A percentile compares a stretch with the other conserved stretches of the same genome.
Conservation (phyloP, 352 stramenopile species). For the Pythium insidiosum region DNA sequence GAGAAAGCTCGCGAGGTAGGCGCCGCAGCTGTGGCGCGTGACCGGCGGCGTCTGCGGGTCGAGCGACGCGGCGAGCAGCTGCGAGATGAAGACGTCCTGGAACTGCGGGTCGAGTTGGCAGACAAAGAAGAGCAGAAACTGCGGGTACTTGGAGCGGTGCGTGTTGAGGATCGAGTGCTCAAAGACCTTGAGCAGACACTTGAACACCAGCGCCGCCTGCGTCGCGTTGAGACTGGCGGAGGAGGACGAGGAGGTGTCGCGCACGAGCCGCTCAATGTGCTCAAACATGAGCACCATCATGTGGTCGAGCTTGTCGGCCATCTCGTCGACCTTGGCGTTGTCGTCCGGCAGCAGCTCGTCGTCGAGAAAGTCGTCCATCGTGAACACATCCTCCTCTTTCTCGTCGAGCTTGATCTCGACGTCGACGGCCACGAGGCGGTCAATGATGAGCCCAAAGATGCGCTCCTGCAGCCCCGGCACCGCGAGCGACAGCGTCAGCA, state of each 20-base stretch:
- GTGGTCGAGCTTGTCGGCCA: constrained; percentile 83
- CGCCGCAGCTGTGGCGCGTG: constrained; percentile 90
- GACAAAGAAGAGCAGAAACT: constrained; percentile 89
- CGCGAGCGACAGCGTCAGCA: constrained; percentile 63
- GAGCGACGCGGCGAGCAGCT: constrained; percentile 63
- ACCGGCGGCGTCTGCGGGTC: constrained; percentile 80
- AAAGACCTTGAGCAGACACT: constrained; percentile 78
- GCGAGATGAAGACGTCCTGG: constrained; percentile 79
- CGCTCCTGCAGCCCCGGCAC: constrained; percentile 65
- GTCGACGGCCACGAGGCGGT: constrained; percentile 81
- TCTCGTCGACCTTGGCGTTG: constrained; percentile 51
- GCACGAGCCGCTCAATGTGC: constrained; percentile 44
- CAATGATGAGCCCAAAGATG: constrained; percentile 77
- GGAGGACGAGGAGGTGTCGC: background rate
- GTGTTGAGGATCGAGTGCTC: constrained; percentile 84
- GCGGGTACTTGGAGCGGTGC: constrained; percentile 90
- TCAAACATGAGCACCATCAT: constrained; percentile 88
- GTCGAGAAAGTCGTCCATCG: constrained; percentile 75
- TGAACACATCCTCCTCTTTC: constrained; percentile 78
- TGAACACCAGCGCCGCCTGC: constrained; percentile 57
- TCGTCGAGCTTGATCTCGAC: constrained; percentile 88
- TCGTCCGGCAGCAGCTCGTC: constrained; percentile 60
- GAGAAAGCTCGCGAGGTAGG: constrained; percentile 95
- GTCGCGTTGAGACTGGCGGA: constrained; percentile 22
- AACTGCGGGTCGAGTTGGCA: constrained; percentile 70